Evolutionary conservation across 2,329 filamentous ascomycete species (phyloP), one percentile per base, ranked within the genome.

Genomic region (Fusarium algeriense): DNA sequence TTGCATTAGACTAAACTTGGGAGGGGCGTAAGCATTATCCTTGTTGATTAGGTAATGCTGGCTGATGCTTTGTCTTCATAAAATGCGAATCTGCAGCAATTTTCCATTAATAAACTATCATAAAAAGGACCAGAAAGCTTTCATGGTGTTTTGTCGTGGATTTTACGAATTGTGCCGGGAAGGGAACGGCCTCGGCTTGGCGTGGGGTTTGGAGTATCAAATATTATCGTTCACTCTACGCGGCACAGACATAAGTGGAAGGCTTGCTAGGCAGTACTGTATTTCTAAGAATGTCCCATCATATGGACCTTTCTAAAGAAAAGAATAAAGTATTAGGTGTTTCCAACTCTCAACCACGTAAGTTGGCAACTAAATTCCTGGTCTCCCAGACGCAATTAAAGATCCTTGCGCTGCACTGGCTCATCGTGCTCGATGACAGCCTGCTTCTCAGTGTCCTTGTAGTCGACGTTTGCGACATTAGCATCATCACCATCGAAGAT

Each of bases 401-500:
- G 34, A 5, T 65, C 60, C n/a, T 49, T 66, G 23, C 44, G 60
- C 38, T 65, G 60, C 17, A 64, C 30, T 2, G 41, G 48, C 5
- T 65, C 60, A 0, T 38, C 19, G 12, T 46, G 54, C 30, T 64
- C 61, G 5, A 66, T 9, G 5, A 15, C 63, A 23, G 60, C 61
- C 38, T 66, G 63, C n/a, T 66, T 66, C 61, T 66, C 63, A 30
- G 44, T 15, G 4, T 66, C 63, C 15, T 45, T 23, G 0, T 59
- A 57, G 13, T 50, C 48, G 2, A 66, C 52, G 5, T 65, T 34
- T 6, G 52, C 63, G 10, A 66, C 63, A 20, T 66, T 65, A 26
- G 87, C 83, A 26, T 89, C 86, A 30, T 89, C 86, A 37, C 90
- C 91, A 73, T 93, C 91, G 75, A 93, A 93, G 77, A 93, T 91